A percentile compares a stretch with the other conserved stretches of the same genome.
These are phyloP conservation scores for Diaporthe vaccinii DNA, from an alignment of 2,329 filamentous ascomycete species.

Conservation along the genomic window DNA sequence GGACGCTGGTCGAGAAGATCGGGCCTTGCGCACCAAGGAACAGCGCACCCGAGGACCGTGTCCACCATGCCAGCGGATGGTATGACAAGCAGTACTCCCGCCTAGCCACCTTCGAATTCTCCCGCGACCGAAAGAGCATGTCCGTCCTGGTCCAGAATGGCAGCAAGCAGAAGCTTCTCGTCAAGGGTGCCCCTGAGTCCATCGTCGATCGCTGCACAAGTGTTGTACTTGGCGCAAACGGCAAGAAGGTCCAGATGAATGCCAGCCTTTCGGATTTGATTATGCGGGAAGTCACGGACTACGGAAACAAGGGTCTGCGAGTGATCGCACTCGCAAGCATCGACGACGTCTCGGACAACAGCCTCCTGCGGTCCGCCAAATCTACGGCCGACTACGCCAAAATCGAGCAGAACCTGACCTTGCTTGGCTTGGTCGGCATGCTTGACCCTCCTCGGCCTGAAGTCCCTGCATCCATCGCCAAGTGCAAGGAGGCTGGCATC, in stretches of 20 bases:
- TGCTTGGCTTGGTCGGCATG: conserved; percentile 96
- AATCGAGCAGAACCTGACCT: conserved; percentile 93
- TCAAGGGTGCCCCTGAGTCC: conserved; percentile 96
- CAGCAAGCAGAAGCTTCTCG: conserved; percentile 82
- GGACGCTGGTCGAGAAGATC: conserved; percentile 93
- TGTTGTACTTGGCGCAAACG: conserved; percentile 81
- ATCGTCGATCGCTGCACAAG: conserved; percentile 93
- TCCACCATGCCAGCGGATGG: conserved; percentile 86
- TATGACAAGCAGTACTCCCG: conserved; percentile 84
- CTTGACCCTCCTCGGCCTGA: conserved; percentile 95
- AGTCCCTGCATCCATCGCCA: conserved; percentile 85
- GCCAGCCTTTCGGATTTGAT: conserved; percentile 78
- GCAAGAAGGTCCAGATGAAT: conserved; percentile 81
- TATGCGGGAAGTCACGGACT: conserved; percentile 84
- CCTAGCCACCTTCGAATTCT: conserved; percentile 95
- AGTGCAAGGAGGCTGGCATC: conserved; percentile 94
- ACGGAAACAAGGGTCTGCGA: conserved; percentile 92
- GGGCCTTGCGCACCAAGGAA: conserved; percentile 79
- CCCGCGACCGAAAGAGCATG: conserved; percentile 98
- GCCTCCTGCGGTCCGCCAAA: conserved; percentile 80
- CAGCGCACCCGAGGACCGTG: conserved; percentile 70
- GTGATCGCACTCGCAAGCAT: conserved; percentile 93
- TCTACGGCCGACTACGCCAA: conserved; percentile 86
- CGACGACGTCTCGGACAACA: conserved; percentile 79
- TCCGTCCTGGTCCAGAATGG: conserved; percentile 87